These are phyloP conservation scores for Choiromyces venosus DNA, from an alignment of 495 filamentous ascomycete genomes.

Conservation along the genomic window DNA sequence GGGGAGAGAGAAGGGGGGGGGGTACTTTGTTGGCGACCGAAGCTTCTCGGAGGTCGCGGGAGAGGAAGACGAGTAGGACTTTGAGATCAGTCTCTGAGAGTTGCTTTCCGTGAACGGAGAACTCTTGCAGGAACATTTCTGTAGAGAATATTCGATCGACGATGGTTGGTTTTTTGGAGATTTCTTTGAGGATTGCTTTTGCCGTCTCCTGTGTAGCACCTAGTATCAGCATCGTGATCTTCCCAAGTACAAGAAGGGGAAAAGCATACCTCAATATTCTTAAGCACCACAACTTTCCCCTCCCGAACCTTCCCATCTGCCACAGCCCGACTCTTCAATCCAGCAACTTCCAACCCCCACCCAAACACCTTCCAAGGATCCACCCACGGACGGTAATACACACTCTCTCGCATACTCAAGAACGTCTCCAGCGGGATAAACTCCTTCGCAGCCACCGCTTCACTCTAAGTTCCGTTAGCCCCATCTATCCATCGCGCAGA, in stretches of 20 bases:
- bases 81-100: slow-evolving; percentile 63
- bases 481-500: slow-evolving; percentile 78
- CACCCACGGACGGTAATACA: slow-evolving; percentile 53
- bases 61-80: slow-evolving; percentile 64
- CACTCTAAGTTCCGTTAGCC: slow-evolving; percentile 72
- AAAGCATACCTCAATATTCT: slow-evolving; percentile 51
- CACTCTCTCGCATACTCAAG: slow-evolving; percentile 54
- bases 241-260: neutral
- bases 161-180: slow-evolving; percentile 48
- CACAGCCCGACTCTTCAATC: slow-evolving; percentile 51
- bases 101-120: slow-evolving; percentile 51
- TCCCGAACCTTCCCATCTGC: slow-evolving; percentile 17
- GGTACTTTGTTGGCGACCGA: slow-evolving; percentile 60
- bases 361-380: slow-evolving; percentile 59
- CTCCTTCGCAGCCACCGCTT: slow-evolving; percentile 61
- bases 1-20: slow-evolving; percentile 2
- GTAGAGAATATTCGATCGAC: slow-evolving; percentile 62
- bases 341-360: slow-evolving; percentile 71
- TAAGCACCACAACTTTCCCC: slow-evolving; percentile 48
- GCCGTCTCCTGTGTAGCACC: slow-evolving; percentile 43
- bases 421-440: slow-evolving; percentile 67
- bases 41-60: slow-evolving; percentile 60
- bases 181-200: slow-evolving; percentile 48
- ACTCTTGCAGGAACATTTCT: slow-evolving; percentile 57
- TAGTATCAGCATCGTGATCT: slow-evolving; percentile 10